These are phyloP conservation scores for Zygosaccharomyces sapae DNA, from an alignment of 1,139 yeast species.

Conservation along the genomic window DNA sequence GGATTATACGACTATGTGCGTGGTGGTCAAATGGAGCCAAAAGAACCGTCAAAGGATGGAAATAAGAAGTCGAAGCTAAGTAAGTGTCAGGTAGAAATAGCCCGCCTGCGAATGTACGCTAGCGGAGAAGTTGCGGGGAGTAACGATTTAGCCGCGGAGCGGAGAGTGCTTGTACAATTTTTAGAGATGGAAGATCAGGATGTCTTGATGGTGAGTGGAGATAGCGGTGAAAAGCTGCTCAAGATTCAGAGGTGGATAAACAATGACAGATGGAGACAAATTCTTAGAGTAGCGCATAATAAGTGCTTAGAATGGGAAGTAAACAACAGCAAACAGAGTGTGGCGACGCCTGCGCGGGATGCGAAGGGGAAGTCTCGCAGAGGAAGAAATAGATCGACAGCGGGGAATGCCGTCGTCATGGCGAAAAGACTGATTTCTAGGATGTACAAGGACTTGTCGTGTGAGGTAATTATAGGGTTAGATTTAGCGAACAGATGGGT, in stretches of 20 bases:
- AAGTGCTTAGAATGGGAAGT: conserved; percentile 11
- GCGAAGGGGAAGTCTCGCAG: not conserved
- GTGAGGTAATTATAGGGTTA: conserved; percentile 13
- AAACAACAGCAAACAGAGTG: conserved; percentile 2
- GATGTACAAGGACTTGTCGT: conserved; percentile 17
- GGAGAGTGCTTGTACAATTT: not conserved
- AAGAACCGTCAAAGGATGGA: not conserved
- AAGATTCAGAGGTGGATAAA: not conserved
- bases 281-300: conserved; percentile 9
- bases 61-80: not conserved
- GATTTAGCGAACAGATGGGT: conserved; percentile 14
- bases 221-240: not conserved
- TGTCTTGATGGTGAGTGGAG: not conserved
- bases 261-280: conserved; percentile 5
- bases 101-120: not conserved
- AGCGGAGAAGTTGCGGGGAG: not conserved
- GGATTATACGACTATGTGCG: not conserved
- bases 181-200: conserved; percentile 5
- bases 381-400: conserved; percentile 1
- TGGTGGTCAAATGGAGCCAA: too few species aligned
- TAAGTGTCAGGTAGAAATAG: not conserved
- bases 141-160: conserved; percentile 3
- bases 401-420: conserved; percentile 5
- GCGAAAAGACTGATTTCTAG: conserved; percentile 9
- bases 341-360: not conserved